Conservation (phyloP, 2,329 filamentous ascomycete genomes). For the Diplocarpon mali region DNA sequence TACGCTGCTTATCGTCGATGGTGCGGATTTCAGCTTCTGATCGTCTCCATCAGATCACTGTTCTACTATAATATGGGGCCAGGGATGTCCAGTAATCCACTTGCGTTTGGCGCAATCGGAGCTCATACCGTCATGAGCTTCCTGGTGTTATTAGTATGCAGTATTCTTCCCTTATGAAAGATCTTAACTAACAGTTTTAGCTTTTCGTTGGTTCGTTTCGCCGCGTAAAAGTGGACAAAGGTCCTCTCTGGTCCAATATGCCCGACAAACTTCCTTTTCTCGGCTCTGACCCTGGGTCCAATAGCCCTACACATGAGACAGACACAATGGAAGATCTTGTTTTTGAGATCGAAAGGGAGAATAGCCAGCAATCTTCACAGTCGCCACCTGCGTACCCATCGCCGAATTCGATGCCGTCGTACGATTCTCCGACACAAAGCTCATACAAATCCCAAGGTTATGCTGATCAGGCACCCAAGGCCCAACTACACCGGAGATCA, state of each 20-base stretch:
- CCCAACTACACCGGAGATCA: too few species aligned
- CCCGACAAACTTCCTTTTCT: constrained; percentile 17
- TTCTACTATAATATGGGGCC: constrained; percentile 28
- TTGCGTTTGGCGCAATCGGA: constrained; percentile 10
- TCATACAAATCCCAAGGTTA: too few species aligned
- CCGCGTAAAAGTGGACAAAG: constrained; percentile 27
- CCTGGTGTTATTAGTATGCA: constrained; percentile 43
- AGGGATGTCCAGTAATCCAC: constrained; percentile 13
- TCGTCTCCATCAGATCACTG: constrained; percentile 43
- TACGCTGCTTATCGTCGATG: constrained; percentile 51
- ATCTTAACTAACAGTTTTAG: constrained; percentile 12
- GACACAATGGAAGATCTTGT: background rate
- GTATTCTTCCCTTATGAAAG: background rate
- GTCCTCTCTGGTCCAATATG: constrained; percentile 37
- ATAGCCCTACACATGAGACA: constrained; percentile 19
- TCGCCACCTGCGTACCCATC: background rate
- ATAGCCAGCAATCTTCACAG: constrained; percentile 34
- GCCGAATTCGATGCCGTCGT: constrained; percentile 12
- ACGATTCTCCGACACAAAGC: background rate
- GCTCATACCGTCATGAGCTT: constrained; percentile 44
- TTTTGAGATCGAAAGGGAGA: constrained; percentile 26
- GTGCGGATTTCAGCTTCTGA: constrained; percentile 53
- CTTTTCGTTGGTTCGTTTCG: constrained; percentile 12
- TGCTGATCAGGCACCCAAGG: too few species aligned
- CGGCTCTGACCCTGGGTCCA: constrained; percentile 12